Evolutionary conservation across 495 filamentous ascomycete genomes (phyloP), one percentile per base, ranked within the genome.

Genomic region (Xylaria bambusicola): DNA sequence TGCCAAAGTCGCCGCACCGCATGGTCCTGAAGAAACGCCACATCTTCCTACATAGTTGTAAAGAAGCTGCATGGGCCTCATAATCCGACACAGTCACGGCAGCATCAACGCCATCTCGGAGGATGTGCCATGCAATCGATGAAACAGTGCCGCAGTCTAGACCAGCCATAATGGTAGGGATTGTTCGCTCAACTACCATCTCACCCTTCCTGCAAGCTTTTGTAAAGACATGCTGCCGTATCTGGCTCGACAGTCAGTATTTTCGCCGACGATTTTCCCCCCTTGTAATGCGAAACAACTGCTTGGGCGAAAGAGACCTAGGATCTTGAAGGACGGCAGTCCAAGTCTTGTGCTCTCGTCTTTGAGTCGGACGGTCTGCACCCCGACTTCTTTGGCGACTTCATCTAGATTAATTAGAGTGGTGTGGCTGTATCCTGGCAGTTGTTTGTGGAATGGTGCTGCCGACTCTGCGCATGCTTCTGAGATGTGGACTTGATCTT

Each of bases 291-390:
- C 42, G 63, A 68, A 2, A 73, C 73, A 0, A 87, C 85, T 0
- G 86, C 77, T 44, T 88, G 84, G 0, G 84, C 86, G 60, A 87
- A 78, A 27, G 82, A 86, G 0, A 8, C 88, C 89, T 0, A 91
- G 80, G 38, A 89, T 85, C 68, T 92, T 92, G 79, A 91, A 92
- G 0, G 88, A 80, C 0, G 88, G 86, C 1, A 93, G 80, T 1
- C 86, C 81, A 58, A 86, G 77, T 24, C 84, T 75, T 52, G 70
- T 66, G 46, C 77, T 82, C 62, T 88, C 84, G 63, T 86, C 80
- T 64, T 89, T 87, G 49, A 87, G 67, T 58, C 80, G 74, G 41
- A 90, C 75, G 12, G 77, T 63, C 0, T 70, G 70, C 18, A 90
- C 68, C 0, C 80, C 80, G 1, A 88, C 71, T n/a, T 84, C 76